Base-by-base conservation (phyloP, 805 yeast species). In the Clavispora phyllophila region DNA sequence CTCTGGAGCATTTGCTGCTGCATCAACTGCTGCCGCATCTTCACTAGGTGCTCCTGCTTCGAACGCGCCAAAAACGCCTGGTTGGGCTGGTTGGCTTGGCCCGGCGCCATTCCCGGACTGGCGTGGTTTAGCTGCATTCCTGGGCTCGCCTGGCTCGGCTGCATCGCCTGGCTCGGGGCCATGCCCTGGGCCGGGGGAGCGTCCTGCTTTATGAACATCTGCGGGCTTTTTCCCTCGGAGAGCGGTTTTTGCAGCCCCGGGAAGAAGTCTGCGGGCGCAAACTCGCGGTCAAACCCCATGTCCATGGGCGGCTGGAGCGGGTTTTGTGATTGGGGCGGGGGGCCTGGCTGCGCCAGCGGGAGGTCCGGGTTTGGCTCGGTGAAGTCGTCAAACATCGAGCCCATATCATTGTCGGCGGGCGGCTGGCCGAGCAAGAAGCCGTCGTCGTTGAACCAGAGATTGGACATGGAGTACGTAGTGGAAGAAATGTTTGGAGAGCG, bases 11-110 rank as follows among this genome's bases (percentile, higher is more conserved):
- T 62, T 50, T 56, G 68, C 51, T 57, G 70, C 39, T 61, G 72
- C 68, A 56, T 62, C 36, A 61, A 62, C 49, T 60, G 72, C 57
- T 57, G 67, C 44, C 66, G 62, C 75, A 58, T 65, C 48, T 59
- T 59, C 53, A 51, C 49, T 41, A 65, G 56, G 50, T 62, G 68
- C 31, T 63, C 68, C 46, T 62, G 66, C 47, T 60, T 64, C 45
- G 47, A 52, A 31, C 52, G 56, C 45, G 61, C 65, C 36, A 52
- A 57, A 9, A 45, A 54, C 36, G 53, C 57, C 18, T 38, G 48
- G 18, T 42, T 50, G 3, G 20, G 7, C 23, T 22, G 23, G 7
- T 22, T 22, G 23, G 23, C 5, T 22, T 22, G n/a, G n/a, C 23
- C 23, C 23, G 5, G 23, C 23, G 23, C 23, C 23, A 22, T 22